Evolutionary conservation across 192 early-diverging fungal species (phyloP).

Genomic region (Polychytrium aggregatum): DNA sequence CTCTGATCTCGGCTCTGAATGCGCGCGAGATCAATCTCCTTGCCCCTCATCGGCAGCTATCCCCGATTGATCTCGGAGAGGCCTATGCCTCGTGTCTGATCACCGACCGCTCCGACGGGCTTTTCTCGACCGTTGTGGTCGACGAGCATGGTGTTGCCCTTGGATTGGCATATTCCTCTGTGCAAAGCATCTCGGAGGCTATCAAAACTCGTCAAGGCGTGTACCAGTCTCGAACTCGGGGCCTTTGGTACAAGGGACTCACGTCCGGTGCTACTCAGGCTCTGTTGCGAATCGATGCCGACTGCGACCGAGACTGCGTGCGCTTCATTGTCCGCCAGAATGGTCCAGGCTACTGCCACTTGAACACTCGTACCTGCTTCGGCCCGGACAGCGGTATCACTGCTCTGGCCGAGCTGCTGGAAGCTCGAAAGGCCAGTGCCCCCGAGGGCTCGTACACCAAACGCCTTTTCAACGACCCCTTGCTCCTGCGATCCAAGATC

Average conservation of each 20-base stretch:
- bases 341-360: conserved; percentile 88
- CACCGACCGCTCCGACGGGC: conserved; percentile 83
- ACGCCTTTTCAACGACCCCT: conserved; percentile 73
- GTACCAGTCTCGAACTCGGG: conserved; percentile 78
- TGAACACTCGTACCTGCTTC: conserved; percentile 85
- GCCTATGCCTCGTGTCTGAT: conserved; percentile 21
- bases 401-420: conserved; percentile 57
- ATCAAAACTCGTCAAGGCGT: conserved; percentile 72
- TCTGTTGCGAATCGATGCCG: conserved; percentile 61
- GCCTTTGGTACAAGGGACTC: conserved; percentile 92
- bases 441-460: conserved; percentile 87
- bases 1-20: background rate
- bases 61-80: conserved; percentile 9
- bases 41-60: too few relatives aligned
- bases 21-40: conserved; percentile 2
- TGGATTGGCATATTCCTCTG: conserved; percentile 87
- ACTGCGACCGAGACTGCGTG: conserved; percentile 87
- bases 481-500: conserved; percentile 80
- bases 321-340: conserved; percentile 77
- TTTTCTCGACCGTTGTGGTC: conserved; percentile 86
- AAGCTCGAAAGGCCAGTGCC: conserved; percentile 54
- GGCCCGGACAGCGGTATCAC: conserved; percentile 66
- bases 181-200: conserved; percentile 68
- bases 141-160: conserved; percentile 81
- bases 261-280: conserved; percentile 92